phyloP scores from a whole-genome alignment of 2,329 filamentous ascomycete species.

The Neofusicoccum ribis region DNA sequence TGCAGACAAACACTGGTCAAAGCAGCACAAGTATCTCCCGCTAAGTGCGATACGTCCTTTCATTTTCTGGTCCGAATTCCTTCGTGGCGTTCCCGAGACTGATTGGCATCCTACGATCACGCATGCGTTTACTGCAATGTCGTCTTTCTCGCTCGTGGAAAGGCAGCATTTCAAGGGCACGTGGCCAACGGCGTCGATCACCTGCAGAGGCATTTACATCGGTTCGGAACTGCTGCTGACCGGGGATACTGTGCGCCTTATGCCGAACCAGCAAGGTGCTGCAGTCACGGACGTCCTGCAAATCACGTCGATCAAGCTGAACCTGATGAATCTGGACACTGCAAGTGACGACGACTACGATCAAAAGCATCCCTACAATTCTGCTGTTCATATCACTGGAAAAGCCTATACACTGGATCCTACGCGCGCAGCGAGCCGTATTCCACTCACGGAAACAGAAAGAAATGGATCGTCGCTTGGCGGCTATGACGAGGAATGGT shows the following conservation, averaged over 20 bases:
- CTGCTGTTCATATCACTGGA: slow-evolving; percentile 51
- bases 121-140: slow-evolving; percentile 54
- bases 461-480: slow-evolving; percentile 31
- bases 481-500: slow-evolving; percentile 53
- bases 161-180: slow-evolving; percentile 54
- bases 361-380: slow-evolving; percentile 48
- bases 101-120: slow-evolving; percentile 56
- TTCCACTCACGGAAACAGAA: neutral
- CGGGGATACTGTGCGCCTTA: slow-evolving; percentile 57
- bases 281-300: slow-evolving; percentile 54
- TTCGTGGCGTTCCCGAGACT: slow-evolving; percentile 42
- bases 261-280: slow-evolving; percentile 27
- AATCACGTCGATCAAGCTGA: slow-evolving; percentile 54
- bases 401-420: slow-evolving; percentile 34
- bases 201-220: slow-evolving; percentile 55
- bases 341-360: slow-evolving; percentile 48
- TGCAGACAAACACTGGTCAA: slow-evolving; percentile 51
- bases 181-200: slow-evolving; percentile 57
- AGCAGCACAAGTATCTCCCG: slow-evolving; percentile 57
- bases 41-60: slow-evolving; percentile 58
- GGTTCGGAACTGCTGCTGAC: slow-evolving; percentile 57
- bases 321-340: slow-evolving; percentile 50
- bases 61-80: slow-evolving; percentile 52
- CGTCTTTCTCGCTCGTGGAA: slow-evolving; percentile 54
- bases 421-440: slow-evolving; percentile 22